Conservation (phyloP, 2,329 filamentous ascomycete species). For the Pseudogymnoascus sp. region DNA sequence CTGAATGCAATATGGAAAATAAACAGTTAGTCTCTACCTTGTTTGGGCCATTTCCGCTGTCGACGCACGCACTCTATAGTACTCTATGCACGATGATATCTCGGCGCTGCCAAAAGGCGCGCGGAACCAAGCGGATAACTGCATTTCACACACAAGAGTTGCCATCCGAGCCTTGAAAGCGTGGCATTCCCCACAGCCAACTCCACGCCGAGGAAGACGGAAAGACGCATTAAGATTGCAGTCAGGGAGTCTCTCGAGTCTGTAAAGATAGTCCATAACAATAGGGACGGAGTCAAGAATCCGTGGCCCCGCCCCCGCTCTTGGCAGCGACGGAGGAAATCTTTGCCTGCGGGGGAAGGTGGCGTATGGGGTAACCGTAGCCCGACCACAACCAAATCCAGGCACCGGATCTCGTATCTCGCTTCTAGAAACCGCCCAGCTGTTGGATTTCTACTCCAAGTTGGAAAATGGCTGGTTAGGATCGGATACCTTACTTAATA, state of each 20-base stretch:
- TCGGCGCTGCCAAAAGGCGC: not conserved
- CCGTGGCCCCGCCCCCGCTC: not conserved
- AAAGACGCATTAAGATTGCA: not conserved
- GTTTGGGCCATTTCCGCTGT: not conserved
- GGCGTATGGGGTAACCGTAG: not conserved
- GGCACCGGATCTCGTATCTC: not conserved
- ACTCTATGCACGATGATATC: not conserved
- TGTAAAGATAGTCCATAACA: not conserved
- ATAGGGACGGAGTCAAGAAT: not conserved
- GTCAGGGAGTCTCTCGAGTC: not conserved
- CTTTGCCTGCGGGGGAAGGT: not conserved
- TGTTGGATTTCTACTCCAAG: not conserved
- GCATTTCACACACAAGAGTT: not conserved
- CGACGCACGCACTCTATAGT: not conserved
- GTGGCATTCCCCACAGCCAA: not conserved
- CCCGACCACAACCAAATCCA: not conserved
- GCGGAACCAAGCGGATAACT: not conserved
- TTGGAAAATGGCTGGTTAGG: conserved; percentile 2
- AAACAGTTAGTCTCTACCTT: not conserved
- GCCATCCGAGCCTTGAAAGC: not conserved
- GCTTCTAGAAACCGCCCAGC: not conserved
- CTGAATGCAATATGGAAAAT: not conserved
- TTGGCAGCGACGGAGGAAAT: not conserved
- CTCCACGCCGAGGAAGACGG: not conserved
- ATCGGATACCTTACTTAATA: not conserved